Conservation (phyloP, 345 rosid species). For the Theobroma cacao region DNA sequence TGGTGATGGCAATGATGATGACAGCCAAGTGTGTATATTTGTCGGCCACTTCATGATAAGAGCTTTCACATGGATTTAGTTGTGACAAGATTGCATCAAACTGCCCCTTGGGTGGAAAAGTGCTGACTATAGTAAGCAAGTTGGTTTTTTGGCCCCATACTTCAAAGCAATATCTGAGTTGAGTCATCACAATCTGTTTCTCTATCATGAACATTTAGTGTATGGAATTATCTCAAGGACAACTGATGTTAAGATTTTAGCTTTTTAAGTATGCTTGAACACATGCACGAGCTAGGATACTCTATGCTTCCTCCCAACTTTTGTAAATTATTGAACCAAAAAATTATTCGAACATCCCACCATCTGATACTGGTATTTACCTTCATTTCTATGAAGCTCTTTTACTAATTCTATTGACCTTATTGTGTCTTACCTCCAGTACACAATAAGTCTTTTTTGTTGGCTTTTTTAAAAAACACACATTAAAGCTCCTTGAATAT, state of each 20-base stretch:
- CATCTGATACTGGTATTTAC: neutral
- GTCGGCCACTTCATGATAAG: constrained; percentile 19
- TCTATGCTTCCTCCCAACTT: constrained; percentile 16
- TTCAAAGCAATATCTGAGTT: constrained; percentile 17
- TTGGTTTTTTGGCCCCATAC: constrained; percentile 25
- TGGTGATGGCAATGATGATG: constrained; percentile 15
- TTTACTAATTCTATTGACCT: neutral
- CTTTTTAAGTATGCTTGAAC: constrained; percentile 23
- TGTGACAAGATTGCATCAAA: constrained; percentile 18
- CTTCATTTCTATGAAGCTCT: neutral
- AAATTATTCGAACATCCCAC: neutral
- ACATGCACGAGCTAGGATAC: constrained; percentile 22
- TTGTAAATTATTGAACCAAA: constrained; percentile 15
- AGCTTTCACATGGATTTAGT: constrained; percentile 26
- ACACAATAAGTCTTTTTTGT: neutral
- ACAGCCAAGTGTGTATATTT: constrained; percentile 21
- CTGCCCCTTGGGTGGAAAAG: constrained; percentile 28
- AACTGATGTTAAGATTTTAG: constrained; percentile 18
- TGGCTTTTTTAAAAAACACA: neutral
- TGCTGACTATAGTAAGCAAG: constrained; percentile 13
- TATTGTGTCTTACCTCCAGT: neutral
- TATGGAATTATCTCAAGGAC: constrained; percentile 15
- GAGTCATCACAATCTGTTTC: constrained; percentile 27
- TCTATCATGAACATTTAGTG: constrained; percentile 22
- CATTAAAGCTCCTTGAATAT: neutral